Percentiles rank a stretch among this genome's conserved stretches.
phyloP scores from a whole-genome alignment of 257 asterid genomes.

The Solanum lignicaule region DNA sequence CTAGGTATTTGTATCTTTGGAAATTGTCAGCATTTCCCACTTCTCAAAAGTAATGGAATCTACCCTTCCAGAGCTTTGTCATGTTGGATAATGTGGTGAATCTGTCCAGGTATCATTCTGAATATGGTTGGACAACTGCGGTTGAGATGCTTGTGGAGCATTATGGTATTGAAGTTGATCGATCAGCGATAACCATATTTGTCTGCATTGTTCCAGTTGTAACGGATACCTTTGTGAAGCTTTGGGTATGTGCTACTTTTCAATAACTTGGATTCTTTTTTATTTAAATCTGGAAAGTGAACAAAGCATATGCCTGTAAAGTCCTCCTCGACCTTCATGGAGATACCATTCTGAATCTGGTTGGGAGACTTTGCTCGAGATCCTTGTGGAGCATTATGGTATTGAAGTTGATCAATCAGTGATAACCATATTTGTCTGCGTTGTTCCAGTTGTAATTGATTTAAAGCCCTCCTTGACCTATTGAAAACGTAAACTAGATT shows the following conservation, averaged over 20 bases:
- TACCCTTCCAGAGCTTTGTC: background rate
- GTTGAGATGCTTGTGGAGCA: constrained; percentile 71
- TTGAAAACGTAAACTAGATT: background rate
- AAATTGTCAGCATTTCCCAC: background rate
- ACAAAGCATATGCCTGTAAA: background rate
- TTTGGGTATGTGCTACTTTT: constrained; percentile 60
- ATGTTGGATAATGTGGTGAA: background rate
- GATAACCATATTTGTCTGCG: constrained; percentile 59
- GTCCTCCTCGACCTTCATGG: background rate
- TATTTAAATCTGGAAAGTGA: background rate
- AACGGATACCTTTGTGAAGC: constrained; percentile 84
- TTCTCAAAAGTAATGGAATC: background rate
- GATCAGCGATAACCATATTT: constrained; percentile 54
- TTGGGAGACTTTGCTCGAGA: constrained; percentile 78
- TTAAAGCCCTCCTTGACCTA: background rate
- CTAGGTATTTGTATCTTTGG: background rate
- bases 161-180: constrained; percentile 75
- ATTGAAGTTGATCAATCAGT: constrained; percentile 61
- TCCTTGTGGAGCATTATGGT: constrained; percentile 72
- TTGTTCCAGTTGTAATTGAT: constrained; percentile 20
- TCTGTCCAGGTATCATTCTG: constrained; percentile 83
- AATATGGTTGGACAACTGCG: constrained; percentile 87
- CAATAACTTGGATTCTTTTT: background rate
- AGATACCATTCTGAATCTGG: constrained; percentile 94
- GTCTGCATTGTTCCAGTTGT: constrained; percentile 68